Evolutionary conservation across 2,329 filamentous ascomycete species (phyloP).

Genomic region (Ceratocystis albifundus): DNA sequence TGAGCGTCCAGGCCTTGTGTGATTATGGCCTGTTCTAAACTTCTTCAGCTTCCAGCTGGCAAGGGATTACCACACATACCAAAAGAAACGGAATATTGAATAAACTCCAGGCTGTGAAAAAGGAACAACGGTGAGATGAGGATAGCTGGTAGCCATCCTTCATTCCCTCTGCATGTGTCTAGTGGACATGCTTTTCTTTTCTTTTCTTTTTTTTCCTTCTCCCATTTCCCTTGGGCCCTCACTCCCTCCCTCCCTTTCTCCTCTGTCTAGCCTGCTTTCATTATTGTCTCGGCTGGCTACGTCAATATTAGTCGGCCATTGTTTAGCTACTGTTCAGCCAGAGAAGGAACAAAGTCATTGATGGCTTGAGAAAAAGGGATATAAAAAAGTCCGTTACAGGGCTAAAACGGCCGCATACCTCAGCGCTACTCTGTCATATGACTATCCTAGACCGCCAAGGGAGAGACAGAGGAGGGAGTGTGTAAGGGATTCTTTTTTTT

Average conservation of each 20-base stretch:
- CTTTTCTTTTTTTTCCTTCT: neutral
- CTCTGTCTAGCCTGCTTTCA: neutral
- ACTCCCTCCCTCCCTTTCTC: neutral
- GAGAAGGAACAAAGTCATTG: conserved; percentile 5
- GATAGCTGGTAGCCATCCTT: neutral
- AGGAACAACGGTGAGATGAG: neutral
- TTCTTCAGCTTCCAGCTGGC: neutral
- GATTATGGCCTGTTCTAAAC: neutral
- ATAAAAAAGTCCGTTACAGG: neutral
- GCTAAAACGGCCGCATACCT: neutral
- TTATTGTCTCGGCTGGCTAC: neutral
- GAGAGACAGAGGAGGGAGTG: neutral
- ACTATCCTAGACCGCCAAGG: neutral
- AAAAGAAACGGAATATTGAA: neutral
- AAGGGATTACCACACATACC: neutral
- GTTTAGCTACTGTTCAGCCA: neutral
- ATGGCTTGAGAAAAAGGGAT: conserved; percentile 6
- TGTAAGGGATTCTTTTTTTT: neutral
- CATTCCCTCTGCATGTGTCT: neutral
- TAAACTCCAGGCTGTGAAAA: neutral
- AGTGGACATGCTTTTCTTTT: neutral
- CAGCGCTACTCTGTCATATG: neutral
- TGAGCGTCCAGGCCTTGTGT: neutral
- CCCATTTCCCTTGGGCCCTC: neutral
- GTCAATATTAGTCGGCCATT: conserved; percentile 1